phyloP scores from a whole-genome alignment of 2,329 filamentous ascomycete genomes.

The Hymenoscyphus albidus region DNA sequence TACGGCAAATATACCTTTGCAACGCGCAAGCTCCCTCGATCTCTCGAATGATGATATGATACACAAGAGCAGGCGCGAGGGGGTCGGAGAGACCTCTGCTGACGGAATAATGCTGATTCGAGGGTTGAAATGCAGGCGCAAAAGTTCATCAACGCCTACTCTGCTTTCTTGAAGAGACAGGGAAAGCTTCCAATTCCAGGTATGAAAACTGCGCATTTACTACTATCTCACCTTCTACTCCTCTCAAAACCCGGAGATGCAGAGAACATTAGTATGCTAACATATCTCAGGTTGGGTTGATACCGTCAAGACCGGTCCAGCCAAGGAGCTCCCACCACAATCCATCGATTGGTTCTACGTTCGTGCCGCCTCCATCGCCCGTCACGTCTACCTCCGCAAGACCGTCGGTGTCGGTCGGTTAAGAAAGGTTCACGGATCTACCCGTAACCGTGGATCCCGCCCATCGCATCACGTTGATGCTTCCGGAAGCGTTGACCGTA shows the following conservation, averaged over 20 bases:
- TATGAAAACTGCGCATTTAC: conserved; percentile 46
- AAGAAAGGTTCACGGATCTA: conserved; percentile 90
- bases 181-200: conserved; percentile 88
- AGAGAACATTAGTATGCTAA: conserved; percentile 21
- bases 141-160: conserved; percentile 84
- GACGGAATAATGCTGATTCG: conserved; percentile 70
- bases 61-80: conserved; percentile 64
- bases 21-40: conserved; percentile 20
- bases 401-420: conserved; percentile 97
- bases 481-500: conserved; percentile 93
- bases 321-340: conserved; percentile 97
- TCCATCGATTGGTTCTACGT: conserved; percentile 95
- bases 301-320: conserved; percentile 96
- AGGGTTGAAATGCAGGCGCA: conserved; percentile 58
- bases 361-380: conserved; percentile 90
- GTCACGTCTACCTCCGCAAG: conserved; percentile 99
- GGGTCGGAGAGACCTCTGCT: conserved; percentile 68
- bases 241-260: neutral
- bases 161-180: conserved; percentile 89
- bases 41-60: conserved; percentile 26
- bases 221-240: conserved; percentile 3
- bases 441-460: conserved; percentile 93
- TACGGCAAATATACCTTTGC: conserved; percentile 1
- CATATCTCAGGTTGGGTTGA: conserved; percentile 81
- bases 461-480: conserved; percentile 95